Conservation (phyloP, 768 basidiomycete genomes). For the Suillus clintonianus region DNA sequence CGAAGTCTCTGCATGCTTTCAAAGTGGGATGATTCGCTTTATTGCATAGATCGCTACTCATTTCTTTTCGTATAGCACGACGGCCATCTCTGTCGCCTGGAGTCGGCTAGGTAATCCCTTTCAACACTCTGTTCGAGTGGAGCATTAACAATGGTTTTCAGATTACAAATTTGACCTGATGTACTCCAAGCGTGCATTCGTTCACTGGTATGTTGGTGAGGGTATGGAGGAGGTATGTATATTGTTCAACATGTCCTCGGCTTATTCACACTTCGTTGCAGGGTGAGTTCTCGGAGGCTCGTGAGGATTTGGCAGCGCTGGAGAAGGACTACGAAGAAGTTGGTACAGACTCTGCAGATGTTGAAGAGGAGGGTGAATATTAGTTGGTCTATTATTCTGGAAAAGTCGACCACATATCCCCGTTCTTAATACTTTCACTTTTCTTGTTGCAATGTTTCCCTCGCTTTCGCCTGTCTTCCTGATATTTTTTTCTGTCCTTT, state of each 20-base stretch:
- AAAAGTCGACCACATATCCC: not conserved
- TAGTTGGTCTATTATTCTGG: conserved; percentile 27
- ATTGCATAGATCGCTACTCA: not conserved
- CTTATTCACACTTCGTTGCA: conserved; percentile 24
- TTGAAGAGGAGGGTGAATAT: conserved; percentile 65
- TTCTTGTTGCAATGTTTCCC: conserved; percentile 1
- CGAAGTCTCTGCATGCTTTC: conserved; percentile 98
- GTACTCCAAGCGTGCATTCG: conserved; percentile 94
- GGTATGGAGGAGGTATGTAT: conserved; percentile 90
- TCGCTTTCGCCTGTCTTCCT: conserved; percentile 3
- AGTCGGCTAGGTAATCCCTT: conserved; percentile 64
- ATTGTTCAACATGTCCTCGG: conserved; percentile 1
- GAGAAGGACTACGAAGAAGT: conserved; percentile 96
- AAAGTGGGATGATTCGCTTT: conserved; percentile 50
- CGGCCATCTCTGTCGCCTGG: conserved; percentile 95
- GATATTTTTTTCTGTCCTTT: conserved; percentile 3
- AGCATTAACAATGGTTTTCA: conserved; percentile 22
- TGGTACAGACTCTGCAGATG: conserved; percentile 74
- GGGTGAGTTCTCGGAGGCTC: conserved; percentile 98
- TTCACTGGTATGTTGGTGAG: conserved; percentile 96
- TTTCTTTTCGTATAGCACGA: conserved; percentile 55
- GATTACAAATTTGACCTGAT: conserved; percentile 99
- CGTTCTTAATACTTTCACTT: not conserved
- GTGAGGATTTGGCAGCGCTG: conserved; percentile 96
- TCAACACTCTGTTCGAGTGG: not conserved